Base-by-base conservation (phyloP, 2,329 filamentous ascomycete genomes). In the Ophioceras dolichostomum region DNA sequence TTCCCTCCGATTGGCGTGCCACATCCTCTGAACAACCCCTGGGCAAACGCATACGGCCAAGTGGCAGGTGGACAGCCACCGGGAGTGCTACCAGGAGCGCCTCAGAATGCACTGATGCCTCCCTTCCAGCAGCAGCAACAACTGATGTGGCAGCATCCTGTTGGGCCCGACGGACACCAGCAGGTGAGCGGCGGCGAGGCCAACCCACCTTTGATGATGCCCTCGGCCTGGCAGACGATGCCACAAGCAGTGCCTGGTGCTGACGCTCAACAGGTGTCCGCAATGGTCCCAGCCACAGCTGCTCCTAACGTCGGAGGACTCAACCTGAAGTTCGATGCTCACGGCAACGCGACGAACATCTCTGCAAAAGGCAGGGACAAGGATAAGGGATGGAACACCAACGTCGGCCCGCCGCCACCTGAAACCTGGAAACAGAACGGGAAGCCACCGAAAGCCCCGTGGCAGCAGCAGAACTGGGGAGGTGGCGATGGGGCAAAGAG, bases 1-100 rank as follows among this genome's bases (percentile, higher is more conserved):
- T 49, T 56, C 4, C 45, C 64, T 6, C 62, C 63, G 0, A 41
- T 64, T 8, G 65, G 67, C 4, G 56, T 59, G 36, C 60, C 62
- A 4, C 60, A 67, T 40, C 64, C 64, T 3, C 36, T 48, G 10
- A 49, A 60, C 16, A 68, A 67, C 20, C 60, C 60, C 0, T 69
- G 59, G 45, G 60, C 59, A 17, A 45, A 61, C 30, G 62, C 62
- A 2, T 64, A 62, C 24, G 35, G 27, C 1, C 27, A 31, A 10
- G 17, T 14, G 40, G 45, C 50, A 10, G 44, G 48, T 8, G 44
- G 45, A n/a, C 37, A 27, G 17, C 9, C 6, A 17, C 9, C 22
- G 22, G 14, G n/a, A n/a, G n/a, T n/a, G n/a, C 20, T 21, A 17
- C 19, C 19, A 17, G 37, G 24, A 13, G 21, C 24, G 16, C 9